Conservation (phyloP, 495 filamentous ascomycete species). For the Astrothelium macrocarpum region DNA sequence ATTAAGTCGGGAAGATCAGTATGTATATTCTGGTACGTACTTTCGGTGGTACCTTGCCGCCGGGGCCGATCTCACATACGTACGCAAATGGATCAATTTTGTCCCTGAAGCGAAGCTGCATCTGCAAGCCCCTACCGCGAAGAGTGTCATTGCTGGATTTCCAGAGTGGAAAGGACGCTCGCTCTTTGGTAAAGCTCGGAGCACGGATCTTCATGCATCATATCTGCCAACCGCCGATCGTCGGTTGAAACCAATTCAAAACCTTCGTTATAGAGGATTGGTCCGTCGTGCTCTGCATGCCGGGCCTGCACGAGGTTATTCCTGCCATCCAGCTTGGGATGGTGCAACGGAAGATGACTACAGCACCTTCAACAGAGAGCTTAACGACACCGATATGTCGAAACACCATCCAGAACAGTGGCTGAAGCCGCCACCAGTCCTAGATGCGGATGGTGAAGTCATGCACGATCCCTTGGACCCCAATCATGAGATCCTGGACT, state of each 20-base stretch:
- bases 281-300: neutral
- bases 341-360: neutral
- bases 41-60: constrained; percentile 1
- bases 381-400: neutral
- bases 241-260: neutral
- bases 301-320: neutral
- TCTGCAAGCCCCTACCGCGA: neutral
- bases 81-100: neutral
- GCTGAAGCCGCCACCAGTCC: neutral
- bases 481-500: neutral
- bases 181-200: neutral
- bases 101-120: neutral
- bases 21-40: neutral
- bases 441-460: neutral
- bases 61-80: neutral
- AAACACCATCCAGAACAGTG: neutral
- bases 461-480: neutral
- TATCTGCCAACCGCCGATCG: neutral
- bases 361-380: neutral
- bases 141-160: neutral
- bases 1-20: neutral
- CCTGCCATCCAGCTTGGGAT: neutral
- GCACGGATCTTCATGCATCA: neutral
- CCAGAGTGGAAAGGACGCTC: neutral
- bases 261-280: neutral